Conservation (phyloP, 768 basidiomycete genomes). For the Termitomyces titanicus region DNA sequence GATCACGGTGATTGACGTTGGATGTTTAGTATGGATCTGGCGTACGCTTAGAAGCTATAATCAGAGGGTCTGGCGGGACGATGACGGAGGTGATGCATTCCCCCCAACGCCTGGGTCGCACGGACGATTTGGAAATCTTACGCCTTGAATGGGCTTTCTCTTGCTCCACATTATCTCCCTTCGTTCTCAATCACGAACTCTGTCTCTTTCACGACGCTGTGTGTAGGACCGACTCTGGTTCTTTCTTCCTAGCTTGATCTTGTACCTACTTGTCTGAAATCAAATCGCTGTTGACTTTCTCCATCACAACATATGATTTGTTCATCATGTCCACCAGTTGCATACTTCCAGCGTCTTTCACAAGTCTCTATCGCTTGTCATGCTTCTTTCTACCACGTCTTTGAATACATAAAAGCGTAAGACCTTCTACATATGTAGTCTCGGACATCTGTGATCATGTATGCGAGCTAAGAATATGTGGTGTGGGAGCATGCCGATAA, state of each 20-base stretch:
- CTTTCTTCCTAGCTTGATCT: too few relatives aligned
- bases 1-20: constrained; percentile 10
- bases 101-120: background rate
- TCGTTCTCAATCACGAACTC: background rate
- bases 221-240: too few relatives aligned
- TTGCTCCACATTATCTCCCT: background rate
- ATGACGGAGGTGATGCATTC: constrained; percentile 8
- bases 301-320: background rate
- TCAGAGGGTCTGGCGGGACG: constrained; percentile 9
- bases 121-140: background rate
- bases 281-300: too few relatives aligned
- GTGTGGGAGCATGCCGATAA: too few relatives aligned
- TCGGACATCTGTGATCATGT: too few relatives aligned
- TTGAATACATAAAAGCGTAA: too few relatives aligned
- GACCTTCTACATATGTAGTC: too few relatives aligned
- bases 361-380: constrained; percentile 57
- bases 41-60: constrained; percentile 2
- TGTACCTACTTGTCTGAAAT: too few relatives aligned
- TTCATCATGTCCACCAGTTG: constrained; percentile 4
- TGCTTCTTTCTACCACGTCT: too few relatives aligned
- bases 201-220: background rate
- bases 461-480: too few relatives aligned
- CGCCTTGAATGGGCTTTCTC: background rate
- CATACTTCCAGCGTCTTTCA: constrained; percentile 36
- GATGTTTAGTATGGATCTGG: constrained; percentile 12